Evolutionary conservation across 2,329 filamentous ascomycete species (phyloP).

Genomic region (Colletotrichum incanum): DNA sequence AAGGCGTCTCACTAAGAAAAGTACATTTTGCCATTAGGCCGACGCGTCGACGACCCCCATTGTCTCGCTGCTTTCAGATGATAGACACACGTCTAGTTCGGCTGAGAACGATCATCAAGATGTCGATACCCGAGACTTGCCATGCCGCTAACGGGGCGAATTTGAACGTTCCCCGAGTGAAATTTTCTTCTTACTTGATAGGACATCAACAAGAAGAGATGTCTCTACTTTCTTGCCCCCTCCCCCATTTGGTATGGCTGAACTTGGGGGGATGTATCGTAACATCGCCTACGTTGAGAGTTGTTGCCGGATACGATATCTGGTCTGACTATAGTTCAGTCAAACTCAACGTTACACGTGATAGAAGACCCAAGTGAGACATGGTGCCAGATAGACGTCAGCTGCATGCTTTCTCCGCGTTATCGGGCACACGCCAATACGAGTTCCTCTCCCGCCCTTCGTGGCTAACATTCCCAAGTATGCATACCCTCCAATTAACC

Average conservation of each 20-base stretch:
- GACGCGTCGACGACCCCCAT: not conserved
- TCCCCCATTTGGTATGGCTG: too few species aligned
- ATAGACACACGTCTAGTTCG: not conserved
- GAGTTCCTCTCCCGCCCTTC: constrained; percentile 4
- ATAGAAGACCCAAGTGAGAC: constrained; percentile 17
- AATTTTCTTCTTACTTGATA: not conserved
- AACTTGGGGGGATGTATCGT: not conserved
- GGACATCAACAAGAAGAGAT: not conserved
- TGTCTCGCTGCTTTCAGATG: not conserved
- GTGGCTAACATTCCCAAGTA: not conserved
- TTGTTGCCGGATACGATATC: not conserved
- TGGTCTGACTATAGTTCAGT: not conserved
- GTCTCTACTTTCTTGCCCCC: not conserved
- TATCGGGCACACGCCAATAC: constrained; percentile 7
- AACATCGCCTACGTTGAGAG: not conserved
- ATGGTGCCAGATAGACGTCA: not conserved
- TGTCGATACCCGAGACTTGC: not conserved
- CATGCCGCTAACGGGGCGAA: not conserved
- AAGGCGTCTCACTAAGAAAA: too few species aligned
- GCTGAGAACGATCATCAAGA: not conserved
- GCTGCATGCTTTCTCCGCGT: not conserved
- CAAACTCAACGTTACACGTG: constrained; percentile 1
- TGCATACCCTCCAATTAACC: not conserved
- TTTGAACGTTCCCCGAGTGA: not conserved
- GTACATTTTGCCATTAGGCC: not conserved